phyloP scores from a whole-genome alignment of 2,329 filamentous ascomycete genomes.

The Ophioceras dolichostomum region DNA sequence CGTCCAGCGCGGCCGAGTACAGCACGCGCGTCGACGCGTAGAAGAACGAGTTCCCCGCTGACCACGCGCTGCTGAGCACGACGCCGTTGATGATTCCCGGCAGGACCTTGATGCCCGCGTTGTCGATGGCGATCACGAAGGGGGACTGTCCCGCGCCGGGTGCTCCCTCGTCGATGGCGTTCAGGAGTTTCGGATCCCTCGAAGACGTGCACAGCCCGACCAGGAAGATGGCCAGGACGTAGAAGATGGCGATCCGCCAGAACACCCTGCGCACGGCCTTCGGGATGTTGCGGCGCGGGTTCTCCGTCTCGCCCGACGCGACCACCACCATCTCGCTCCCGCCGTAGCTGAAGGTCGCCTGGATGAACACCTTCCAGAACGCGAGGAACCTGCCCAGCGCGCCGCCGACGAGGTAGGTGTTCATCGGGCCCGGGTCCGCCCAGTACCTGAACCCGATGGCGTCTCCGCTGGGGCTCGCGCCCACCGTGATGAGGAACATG shows the following conservation, averaged over 20 bases:
- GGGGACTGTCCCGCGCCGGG: conserved; percentile 16
- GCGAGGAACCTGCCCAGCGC: conserved; percentile 26
- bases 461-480: conserved; percentile 27
- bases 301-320: conserved; percentile 8
- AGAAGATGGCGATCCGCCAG: conserved; percentile 18
- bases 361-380: conserved; percentile 31
- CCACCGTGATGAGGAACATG: conserved; percentile 35
- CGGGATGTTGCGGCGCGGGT: conserved; percentile 9
- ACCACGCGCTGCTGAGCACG: conserved; percentile 34
- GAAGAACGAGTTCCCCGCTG: conserved; percentile 19
- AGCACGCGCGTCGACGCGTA: conserved; percentile 22
- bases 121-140: conserved; percentile 46
- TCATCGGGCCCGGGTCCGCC: conserved; percentile 28
- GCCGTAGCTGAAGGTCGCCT: conserved; percentile 6
- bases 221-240: conserved; percentile 16
- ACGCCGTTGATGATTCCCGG: conserved; percentile 57
- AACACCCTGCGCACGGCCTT: conserved; percentile 13
- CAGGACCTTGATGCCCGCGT: conserved; percentile 46
- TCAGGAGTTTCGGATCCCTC: conserved; percentile 16
- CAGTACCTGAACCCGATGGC: conserved; percentile 33
- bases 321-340: conserved; percentile 8
- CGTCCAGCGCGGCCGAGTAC: conserved; percentile 33
- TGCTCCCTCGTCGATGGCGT: conserved; percentile 13
- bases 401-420: conserved; percentile 24
- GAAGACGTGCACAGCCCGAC: conserved; percentile 17